A percentile compares a stretch with the other conserved stretches of the same genome.
These are phyloP conservation scores for Paraphoma chrysanthemicola DNA, from an alignment of 2,329 filamentous ascomycete genomes.

Conservation along the genomic window DNA sequence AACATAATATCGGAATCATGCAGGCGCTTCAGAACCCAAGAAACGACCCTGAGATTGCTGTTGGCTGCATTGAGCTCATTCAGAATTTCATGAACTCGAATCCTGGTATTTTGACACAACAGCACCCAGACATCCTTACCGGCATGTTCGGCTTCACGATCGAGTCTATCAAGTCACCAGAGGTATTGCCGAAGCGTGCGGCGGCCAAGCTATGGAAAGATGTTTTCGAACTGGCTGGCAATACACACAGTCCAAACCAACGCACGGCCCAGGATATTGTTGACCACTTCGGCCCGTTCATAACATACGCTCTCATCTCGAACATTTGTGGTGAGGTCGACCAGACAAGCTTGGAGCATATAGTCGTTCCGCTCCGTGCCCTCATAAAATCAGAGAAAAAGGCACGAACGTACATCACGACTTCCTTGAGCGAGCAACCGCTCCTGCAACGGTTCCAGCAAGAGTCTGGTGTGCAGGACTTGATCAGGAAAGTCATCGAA, in stretches of 20 bases:
- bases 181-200: conserved; percentile 77
- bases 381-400: conserved; percentile 40
- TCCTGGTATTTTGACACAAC: conserved; percentile 67
- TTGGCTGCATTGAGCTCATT: conserved; percentile 76
- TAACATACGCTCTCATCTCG: conserved; percentile 39
- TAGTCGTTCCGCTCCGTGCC: conserved; percentile 41
- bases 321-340: conserved; percentile 48
- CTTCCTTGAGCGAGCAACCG: conserved; percentile 36
- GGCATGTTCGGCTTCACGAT: conserved; percentile 76
- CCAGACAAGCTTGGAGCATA: conserved; percentile 41
- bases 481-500: conserved; percentile 45
- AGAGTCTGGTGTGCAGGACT: conserved; percentile 33
- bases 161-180: conserved; percentile 71
- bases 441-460: conserved; percentile 38
- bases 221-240: conserved; percentile 42
- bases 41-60: conserved; percentile 73
- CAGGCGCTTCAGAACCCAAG: conserved; percentile 67
- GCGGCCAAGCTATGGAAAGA: conserved; percentile 75
- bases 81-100: conserved; percentile 68
- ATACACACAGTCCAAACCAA: conserved; percentile 35
- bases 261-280: conserved; percentile 44
- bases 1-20: conserved; percentile 69
- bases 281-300: conserved; percentile 39
- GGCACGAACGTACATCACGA: conserved; percentile 39
- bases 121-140: conserved; percentile 65